Evolutionary conservation across 352 stramenopile genomes (phyloP).

Genomic region (Pythium monospermum): DNA sequence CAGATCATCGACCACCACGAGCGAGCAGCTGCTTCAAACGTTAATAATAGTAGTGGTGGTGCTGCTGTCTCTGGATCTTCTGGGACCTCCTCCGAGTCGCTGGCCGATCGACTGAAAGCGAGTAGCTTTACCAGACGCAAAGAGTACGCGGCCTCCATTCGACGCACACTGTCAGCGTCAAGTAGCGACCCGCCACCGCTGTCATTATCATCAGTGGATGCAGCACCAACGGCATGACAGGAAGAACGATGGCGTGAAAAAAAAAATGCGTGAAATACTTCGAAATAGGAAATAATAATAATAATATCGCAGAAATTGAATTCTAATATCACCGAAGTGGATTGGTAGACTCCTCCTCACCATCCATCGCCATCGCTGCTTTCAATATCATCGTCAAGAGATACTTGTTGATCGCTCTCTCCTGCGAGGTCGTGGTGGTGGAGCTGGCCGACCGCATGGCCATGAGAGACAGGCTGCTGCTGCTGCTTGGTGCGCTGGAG

Average conservation of each 20-base stretch:
- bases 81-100: neutral
- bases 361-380: slow-evolving; percentile 41
- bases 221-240: neutral
- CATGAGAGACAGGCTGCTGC: too few relatives aligned
- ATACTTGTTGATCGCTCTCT: neutral
- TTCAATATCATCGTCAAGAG: slow-evolving; percentile 70
- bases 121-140: slow-evolving; percentile 65
- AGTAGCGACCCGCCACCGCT: slow-evolving; percentile 17
- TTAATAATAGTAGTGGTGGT: neutral
- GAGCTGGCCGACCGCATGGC: slow-evolving; percentile 12
- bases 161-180: slow-evolving; percentile 20
- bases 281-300: neutral
- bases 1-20: slow-evolving; percentile 59
- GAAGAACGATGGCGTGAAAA: neutral
- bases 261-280: neutral
- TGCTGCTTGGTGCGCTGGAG: too few relatives aligned
- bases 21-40: slow-evolving; percentile 19
- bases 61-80: neutral
- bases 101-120: slow-evolving; percentile 52
- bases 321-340: neutral
- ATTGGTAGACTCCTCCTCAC: slow-evolving; percentile 22
- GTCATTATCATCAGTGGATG: too few relatives aligned
- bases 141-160: slow-evolving; percentile 65
- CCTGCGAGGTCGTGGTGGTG: neutral
- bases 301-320: neutral